phyloP scores from a whole-genome alignment of 2,329 filamentous ascomycete species.

The Ascochyta pisi region DNA sequence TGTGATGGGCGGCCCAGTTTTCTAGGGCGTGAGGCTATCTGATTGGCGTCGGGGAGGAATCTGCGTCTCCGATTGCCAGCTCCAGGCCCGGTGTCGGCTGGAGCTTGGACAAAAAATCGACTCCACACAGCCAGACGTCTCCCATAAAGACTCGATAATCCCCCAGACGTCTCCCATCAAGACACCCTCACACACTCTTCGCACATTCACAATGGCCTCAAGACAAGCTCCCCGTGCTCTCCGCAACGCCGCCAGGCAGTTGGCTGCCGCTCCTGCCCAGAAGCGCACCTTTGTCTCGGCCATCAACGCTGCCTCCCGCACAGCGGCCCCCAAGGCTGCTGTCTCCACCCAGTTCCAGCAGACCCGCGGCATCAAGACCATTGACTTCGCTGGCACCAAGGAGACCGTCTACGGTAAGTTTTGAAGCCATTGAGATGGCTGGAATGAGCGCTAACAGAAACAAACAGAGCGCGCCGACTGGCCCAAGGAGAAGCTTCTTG shows the following conservation, averaged over 20 bases:
- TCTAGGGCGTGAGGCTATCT: not conserved
- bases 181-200: constrained; percentile 46
- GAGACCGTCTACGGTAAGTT: constrained; percentile 89
- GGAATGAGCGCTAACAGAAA: constrained; percentile 31
- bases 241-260: constrained; percentile 63
- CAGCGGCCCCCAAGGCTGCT: constrained; percentile 55
- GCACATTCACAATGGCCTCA: constrained; percentile 73
- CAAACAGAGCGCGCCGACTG: constrained; percentile 90
- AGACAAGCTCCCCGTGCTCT: constrained; percentile 72
- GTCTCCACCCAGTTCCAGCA: constrained; percentile 65
- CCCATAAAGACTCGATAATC: constrained; percentile 37
- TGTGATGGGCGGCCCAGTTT: constrained; percentile 8
- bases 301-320: constrained; percentile 58
- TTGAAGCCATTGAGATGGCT: constrained; percentile 11
- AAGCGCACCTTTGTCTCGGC: constrained; percentile 66
- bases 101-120: constrained; percentile 22
- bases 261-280: constrained; percentile 58
- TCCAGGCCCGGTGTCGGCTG: constrained; percentile 18
- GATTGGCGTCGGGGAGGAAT: constrained; percentile 19
- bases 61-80: constrained; percentile 12
- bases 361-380: constrained; percentile 91
- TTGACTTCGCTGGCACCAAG: constrained; percentile 96
- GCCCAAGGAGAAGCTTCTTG: constrained; percentile 97
- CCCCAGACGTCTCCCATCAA: constrained; percentile 33
- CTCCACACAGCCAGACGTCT: constrained; percentile 17